A percentile compares a stretch with the other conserved stretches of the same genome.
These are phyloP conservation scores for Limtongozyma cylindracea DNA, from an alignment of 805 yeast species.

Conservation along the genomic window DNA sequence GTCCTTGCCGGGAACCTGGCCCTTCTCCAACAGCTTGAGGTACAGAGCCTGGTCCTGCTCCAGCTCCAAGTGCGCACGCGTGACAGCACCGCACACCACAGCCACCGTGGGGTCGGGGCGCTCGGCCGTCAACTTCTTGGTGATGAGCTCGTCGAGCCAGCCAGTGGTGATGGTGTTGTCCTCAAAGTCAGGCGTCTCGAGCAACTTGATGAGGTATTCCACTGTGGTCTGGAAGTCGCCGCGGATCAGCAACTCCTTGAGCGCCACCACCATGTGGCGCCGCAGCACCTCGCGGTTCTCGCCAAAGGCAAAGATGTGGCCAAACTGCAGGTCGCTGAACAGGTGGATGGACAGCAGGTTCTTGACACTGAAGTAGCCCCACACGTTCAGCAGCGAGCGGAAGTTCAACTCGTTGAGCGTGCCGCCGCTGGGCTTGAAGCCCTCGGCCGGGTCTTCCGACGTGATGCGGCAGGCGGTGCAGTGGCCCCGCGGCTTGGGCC, in stretches of 20 bases:
- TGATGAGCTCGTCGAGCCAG: slow-evolving; percentile 92
- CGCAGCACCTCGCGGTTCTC: slow-evolving; percentile 96
- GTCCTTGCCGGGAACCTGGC: slow-evolving; percentile 78
- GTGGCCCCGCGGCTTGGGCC: slow-evolving; percentile 93
- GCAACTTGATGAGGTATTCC: slow-evolving; percentile 80
- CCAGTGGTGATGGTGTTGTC: slow-evolving; percentile 95
- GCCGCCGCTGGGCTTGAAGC: slow-evolving; percentile 97
- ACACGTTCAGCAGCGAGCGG: slow-evolving; percentile 90
- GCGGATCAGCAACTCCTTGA: slow-evolving; percentile 86
- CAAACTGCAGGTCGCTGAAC: slow-evolving; percentile 95
- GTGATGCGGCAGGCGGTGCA: slow-evolving; percentile 98
- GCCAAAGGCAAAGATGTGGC: slow-evolving; percentile 97
- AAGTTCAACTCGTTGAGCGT: slow-evolving; percentile 87
- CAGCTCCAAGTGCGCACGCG: slow-evolving; percentile 73
- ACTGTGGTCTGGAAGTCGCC: slow-evolving; percentile 98
- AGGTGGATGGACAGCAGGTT: slow-evolving; percentile 95
- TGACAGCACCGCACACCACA: slow-evolving; percentile 90
- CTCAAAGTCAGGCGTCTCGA: slow-evolving; percentile 93
- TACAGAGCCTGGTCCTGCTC: slow-evolving; percentile 48
- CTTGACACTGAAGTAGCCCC: slow-evolving; percentile 98
- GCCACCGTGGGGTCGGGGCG: slow-evolving; percentile 86
- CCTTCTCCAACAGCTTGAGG: slow-evolving; percentile 62
- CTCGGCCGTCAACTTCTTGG: slow-evolving; percentile 86
- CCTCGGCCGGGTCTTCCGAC: slow-evolving; percentile 98
- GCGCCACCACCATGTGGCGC: slow-evolving; percentile 96